Percentiles rank a stretch among this genome's conserved stretches.
Evolutionary conservation across 2,329 filamentous ascomycete genomes (phyloP).

Genomic region (Metarhizium anisopliae): DNA sequence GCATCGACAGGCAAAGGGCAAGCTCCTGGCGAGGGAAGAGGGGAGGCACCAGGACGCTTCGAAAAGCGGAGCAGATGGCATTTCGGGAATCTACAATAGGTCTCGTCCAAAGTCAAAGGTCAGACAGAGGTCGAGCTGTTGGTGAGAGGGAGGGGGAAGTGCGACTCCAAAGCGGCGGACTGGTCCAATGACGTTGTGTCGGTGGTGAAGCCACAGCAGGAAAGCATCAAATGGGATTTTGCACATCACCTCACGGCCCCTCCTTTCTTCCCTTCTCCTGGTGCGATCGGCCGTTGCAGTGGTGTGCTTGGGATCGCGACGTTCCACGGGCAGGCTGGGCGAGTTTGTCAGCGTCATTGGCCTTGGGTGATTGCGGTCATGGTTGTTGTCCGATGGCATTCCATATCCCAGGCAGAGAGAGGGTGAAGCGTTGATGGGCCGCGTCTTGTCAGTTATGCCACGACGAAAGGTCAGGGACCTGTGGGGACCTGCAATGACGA

Average conservation of each 20-base stretch:
- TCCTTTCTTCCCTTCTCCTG: background rate
- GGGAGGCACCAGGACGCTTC: background rate
- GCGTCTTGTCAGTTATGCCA: no score
- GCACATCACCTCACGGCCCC: background rate
- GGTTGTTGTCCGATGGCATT: no score
- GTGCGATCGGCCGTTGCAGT: background rate
- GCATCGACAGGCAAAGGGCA: background rate
- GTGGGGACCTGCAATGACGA: background rate
- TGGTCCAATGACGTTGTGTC: background rate
- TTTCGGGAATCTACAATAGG: background rate
- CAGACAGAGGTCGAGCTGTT: background rate
- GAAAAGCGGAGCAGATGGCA: background rate
- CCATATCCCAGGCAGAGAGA: no score
- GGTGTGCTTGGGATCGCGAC: background rate
- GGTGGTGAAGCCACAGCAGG: background rate
- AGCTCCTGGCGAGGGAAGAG: background rate
- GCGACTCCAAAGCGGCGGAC: background rate
- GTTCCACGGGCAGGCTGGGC: no score
- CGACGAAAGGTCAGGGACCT: no score
- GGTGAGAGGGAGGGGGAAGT: background rate
- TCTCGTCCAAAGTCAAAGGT: background rate
- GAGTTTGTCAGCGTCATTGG: no score
- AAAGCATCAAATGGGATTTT: background rate
- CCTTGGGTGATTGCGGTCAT: no score
- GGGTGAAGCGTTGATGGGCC: no score